Evolutionary conservation across 1,284 basidiomycete genomes (phyloP), one percentile per base, ranked within the genome.

Genomic region (Austroboletus rostrupii): DNA sequence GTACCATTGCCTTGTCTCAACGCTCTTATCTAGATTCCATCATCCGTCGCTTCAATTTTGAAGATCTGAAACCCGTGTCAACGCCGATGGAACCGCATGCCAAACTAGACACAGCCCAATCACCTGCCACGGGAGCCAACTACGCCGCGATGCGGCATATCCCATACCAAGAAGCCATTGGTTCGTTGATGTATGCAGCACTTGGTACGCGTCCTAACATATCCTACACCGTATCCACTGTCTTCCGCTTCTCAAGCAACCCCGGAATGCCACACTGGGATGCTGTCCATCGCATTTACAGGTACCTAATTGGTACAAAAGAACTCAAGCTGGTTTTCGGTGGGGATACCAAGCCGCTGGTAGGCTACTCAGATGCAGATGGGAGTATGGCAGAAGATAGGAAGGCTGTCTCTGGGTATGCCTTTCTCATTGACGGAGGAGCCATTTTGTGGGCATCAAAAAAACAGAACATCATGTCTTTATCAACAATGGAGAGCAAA

Each of bases 191-290:
- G 72, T 35, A 66, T 68, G 59, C 45, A 31, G 29, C 29, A 31
- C 29, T 68, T 8, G 60, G 57, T 0, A 71, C 69, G 0, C 42
- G 62, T 0, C 70, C 66, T 0, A 63, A 72, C 39, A 63, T 71
- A 7, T 58, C 63, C 0, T 72, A 61, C 26, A 52, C 61, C 0
- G 52, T 66, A 0, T 31, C 29, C 13, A 31, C 29, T 31, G 29
- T 31, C 13, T 31, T 13, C n/a, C n/a, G n/a, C n/a, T n/a, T n/a
- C n/a, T n/a, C n/a, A n/a, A n/a, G n/a, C n/a, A n/a, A n/a, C n/a
- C n/a, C n/a, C n/a, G n/a, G n/a, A n/a, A n/a, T n/a, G n/a, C n/a
- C n/a, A n/a, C n/a, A n/a, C n/a, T n/a, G n/a, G n/a, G n/a, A n/a
- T n/a, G n/a, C n/a, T n/a, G n/a, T n/a, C n/a, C n/a, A n/a, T n/a